phyloP scores from a whole-genome alignment of 2,329 filamentous ascomycete genomes.

The Venturia nashicola region DNA sequence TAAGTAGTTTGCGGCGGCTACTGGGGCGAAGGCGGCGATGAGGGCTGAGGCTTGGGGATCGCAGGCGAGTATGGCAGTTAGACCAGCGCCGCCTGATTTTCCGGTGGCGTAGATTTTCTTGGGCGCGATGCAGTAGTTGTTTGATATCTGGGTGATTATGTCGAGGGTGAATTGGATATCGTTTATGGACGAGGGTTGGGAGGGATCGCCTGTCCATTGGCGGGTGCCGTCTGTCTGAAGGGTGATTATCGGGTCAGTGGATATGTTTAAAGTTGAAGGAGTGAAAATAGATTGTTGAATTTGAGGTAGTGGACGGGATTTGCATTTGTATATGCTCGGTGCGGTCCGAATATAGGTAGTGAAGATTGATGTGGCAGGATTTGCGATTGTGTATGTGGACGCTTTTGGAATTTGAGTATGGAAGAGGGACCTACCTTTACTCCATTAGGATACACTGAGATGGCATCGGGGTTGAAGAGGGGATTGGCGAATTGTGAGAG shows the following conservation, averaged over 20 bases:
- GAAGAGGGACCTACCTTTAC: constrained; percentile 16
- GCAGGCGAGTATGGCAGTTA: constrained; percentile 37
- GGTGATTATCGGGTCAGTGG: neutral
- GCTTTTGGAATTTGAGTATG: neutral
- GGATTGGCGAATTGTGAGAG: constrained; percentile 35
- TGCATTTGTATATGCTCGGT: no score
- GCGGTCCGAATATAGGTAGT: no score
- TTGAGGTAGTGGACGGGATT: no score
- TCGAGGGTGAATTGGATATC: constrained; percentile 25
- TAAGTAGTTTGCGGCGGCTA: constrained; percentile 35
- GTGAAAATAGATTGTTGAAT: no score
- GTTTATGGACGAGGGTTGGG: constrained; percentile 23
- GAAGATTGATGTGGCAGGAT: no score
- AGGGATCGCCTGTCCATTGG: constrained; percentile 33
- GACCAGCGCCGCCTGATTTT: constrained; percentile 45
- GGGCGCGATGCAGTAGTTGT: constrained; percentile 33
- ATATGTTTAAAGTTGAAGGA: neutral
- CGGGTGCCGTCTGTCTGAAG: constrained; percentile 12
- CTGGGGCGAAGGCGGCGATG: constrained; percentile 39
- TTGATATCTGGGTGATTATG: constrained; percentile 27
- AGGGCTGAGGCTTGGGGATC: constrained; percentile 26
- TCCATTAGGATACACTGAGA: constrained; percentile 35
- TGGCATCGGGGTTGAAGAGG: constrained; percentile 30
- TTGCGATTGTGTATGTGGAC: no score
- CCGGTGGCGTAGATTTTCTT: constrained; percentile 34